Evolutionary conservation across 257 asterid genomes (phyloP).

Genomic region (Solanum chilense): DNA sequence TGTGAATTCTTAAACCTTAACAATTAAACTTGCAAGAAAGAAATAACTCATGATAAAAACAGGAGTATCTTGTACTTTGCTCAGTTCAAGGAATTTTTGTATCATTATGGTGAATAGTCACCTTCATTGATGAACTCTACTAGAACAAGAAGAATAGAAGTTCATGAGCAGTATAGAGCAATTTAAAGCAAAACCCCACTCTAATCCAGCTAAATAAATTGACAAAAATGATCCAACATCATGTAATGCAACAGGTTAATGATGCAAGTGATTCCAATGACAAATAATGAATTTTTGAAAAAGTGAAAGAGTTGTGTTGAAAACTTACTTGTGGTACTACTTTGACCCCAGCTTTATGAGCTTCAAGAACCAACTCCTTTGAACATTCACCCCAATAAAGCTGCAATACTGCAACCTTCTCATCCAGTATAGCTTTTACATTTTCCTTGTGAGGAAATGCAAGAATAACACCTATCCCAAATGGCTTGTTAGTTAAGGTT

Average conservation of each 20-base stretch:
- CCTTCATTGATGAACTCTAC: background rate
- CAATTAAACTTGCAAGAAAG: background rate
- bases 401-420: constrained; percentile 77
- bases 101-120: background rate
- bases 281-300: background rate
- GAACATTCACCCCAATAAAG: constrained; percentile 82
- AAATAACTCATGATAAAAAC: background rate
- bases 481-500: constrained; percentile 70
- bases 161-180: background rate
- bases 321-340: constrained; percentile 71
- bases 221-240: background rate
- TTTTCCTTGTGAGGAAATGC: constrained; percentile 87
- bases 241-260: background rate
- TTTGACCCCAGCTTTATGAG: constrained; percentile 77
- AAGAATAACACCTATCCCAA: constrained; percentile 75
- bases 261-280: background rate
- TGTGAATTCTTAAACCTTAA: background rate
- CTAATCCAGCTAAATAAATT: background rate
- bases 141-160: background rate
- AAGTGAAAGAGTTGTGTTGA: background rate
- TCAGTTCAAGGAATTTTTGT: background rate
- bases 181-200: background rate
- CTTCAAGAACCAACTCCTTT: constrained; percentile 46
- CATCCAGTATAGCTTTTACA: constrained; percentile 65
- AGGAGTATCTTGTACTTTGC: background rate